These are phyloP conservation scores for Avena atlantica DNA, from an alignment of 176 grass and related monocot genomes.

Conservation along the genomic window DNA sequence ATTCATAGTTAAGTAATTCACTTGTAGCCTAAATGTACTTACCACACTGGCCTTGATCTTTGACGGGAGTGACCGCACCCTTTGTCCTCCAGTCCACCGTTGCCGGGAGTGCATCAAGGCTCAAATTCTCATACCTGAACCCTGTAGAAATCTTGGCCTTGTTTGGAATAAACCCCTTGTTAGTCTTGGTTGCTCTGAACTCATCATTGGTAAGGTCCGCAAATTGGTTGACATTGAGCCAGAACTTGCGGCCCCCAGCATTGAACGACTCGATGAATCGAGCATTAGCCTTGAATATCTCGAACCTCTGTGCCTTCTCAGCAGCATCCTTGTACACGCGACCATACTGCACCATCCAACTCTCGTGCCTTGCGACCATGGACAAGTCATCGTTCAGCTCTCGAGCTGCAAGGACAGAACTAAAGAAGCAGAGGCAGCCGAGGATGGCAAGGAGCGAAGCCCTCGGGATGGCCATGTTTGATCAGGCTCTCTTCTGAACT, in stretches of 20 bases:
- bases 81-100: not conserved
- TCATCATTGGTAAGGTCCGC: not conserved
- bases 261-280: not conserved
- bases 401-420: not conserved
- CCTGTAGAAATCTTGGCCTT: not conserved
- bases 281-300: constrained; percentile 4
- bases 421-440: not conserved
- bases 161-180: not conserved
- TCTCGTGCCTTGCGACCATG: not conserved
- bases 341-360: not conserved
- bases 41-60: constrained; percentile 8
- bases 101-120: not conserved
- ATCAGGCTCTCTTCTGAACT: not conserved
- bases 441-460: not conserved
- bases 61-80: not conserved
- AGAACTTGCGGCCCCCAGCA: not conserved
- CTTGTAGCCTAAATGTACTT: not conserved
- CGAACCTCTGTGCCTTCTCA: not conserved
- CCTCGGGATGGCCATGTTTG: not conserved
- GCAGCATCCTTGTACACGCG: not conserved
- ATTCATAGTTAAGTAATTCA: not conserved
- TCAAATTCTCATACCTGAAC: not conserved
- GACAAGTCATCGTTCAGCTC: not conserved
- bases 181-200: not conserved
- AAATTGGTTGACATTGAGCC: not conserved